These are phyloP conservation scores for Tylopilus subfusipes DNA, from an alignment of 768 basidiomycete genomes.

Conservation along the genomic window DNA sequence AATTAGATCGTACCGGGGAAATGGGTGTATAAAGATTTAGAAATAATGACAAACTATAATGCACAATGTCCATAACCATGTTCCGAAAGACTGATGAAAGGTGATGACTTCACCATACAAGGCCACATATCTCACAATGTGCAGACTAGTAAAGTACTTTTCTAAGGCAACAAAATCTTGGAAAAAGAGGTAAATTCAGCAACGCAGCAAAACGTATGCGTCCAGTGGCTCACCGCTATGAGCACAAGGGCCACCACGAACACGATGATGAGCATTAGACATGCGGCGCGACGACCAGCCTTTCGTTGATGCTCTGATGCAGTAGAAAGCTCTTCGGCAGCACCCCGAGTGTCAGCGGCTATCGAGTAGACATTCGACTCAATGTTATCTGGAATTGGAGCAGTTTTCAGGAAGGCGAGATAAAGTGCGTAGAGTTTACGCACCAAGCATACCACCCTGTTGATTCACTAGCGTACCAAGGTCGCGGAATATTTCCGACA, in stretches of 20 bases:
- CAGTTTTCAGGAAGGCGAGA: background rate
- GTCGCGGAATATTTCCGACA: slow-evolving; percentile 95
- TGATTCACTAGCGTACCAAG: slow-evolving; percentile 91
- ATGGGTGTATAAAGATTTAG: slow-evolving; percentile 17
- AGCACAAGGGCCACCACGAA: slow-evolving; percentile 87
- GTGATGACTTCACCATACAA: slow-evolving; percentile 6
- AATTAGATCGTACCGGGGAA: background rate
- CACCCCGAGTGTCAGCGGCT: slow-evolving; percentile 74
- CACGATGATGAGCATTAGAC: slow-evolving; percentile 82
- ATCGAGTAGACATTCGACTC: slow-evolving; percentile 90
- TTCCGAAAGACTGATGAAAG: slow-evolving; percentile 1
- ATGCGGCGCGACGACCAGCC: slow-evolving; percentile 86
- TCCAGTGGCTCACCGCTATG: slow-evolving; percentile 68
- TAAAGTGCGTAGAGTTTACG: slow-evolving; percentile 23
- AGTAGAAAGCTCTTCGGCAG: slow-evolving; percentile 80
- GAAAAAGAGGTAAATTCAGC: background rate
- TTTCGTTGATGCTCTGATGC: slow-evolving; percentile 93
- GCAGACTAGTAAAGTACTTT: background rate
- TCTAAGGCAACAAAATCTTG: slow-evolving; percentile 28
- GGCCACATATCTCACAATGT: background rate
- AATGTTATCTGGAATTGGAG: slow-evolving; percentile 71
- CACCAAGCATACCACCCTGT: slow-evolving; percentile 93
- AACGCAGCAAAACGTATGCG: background rate
- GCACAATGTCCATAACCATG: slow-evolving; percentile 14
- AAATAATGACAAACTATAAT: slow-evolving; percentile 25